Base-by-base conservation (phyloP, 2,329 filamentous ascomycete species). In the Myriosclerotinia curreyana region DNA sequence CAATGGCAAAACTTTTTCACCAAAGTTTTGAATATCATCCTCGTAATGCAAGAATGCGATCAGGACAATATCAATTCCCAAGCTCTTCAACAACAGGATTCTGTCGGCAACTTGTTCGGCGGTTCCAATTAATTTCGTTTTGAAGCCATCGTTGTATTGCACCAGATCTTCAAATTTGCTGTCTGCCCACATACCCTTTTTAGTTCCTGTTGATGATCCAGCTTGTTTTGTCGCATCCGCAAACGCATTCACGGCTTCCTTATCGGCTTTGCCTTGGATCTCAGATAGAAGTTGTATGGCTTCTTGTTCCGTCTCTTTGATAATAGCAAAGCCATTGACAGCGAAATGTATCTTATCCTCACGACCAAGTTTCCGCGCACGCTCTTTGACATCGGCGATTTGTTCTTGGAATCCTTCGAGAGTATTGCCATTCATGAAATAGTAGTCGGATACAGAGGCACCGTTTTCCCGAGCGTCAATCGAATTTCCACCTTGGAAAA, bases 381-480 rank as follows among this genome's bases (percentile, higher is more conserved):
- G 75, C 53, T 76, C 77, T 62, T 77, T 78, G 5, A 83, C 80
- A 66, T 82, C 80, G 1, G 72, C 72, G 51, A 83, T 83, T 69
- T 83, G 81, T 12, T 73, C 72, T 51, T 79, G 76, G 71, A 83
- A 82, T 2, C 80, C 80, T 60, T 82, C 80, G 12, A 83, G 76
- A 2, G 81, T 80, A 68, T 83, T 83, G n/a, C 81, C 80, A 68
- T 83, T 83, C 80, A 83, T 83, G 69, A 83, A 83, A 68, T 83
- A 83, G 73, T 79, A 82, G 65, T 82, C 80, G 2, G 75, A 77
- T 3, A 79, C 80, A 28, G 76, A 71, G 0, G 78, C 80, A 0
- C 79, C 80, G 61, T 83, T 83, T 36, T 79, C 77, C 8, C 80
- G 74, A 0, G 81, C 80, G 66, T 83, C 80, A 58, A 80, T 76